Evolutionary conservation across 345 rosid species (phyloP), one percentile per base, ranked within the genome.

Genomic region (Dimocarpus longan): DNA sequence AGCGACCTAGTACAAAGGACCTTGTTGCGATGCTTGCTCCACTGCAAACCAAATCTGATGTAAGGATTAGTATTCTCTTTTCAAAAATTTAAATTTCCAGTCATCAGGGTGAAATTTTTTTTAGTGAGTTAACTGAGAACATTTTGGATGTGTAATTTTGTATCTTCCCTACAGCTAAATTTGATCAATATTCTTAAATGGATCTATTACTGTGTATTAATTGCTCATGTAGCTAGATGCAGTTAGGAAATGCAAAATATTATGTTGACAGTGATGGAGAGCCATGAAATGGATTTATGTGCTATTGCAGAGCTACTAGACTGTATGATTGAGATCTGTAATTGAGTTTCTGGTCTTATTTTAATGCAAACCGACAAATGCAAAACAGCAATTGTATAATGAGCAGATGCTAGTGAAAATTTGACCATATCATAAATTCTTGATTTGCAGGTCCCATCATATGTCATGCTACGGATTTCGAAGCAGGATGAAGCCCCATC

Each of bases 1-100:
- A 97, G 84, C 89, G 99, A 76, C 99, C 99, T 11, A 88, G 84
- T 66, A 90, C 92, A 6, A 93, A 89, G 85, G 95, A 94, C 75
- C 90, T 94, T 60, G 95, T 88, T 69, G 81, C 91, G 3, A 92
- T 85, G 13, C 97, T 97, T 82, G 84, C 93, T 75, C 91, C 93
- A 2, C 78, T 94, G 86, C 96, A 89, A 81, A 90, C 89, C 71
- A 93, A 89, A 89, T 76, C 93, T 83, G 97, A 94, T 65, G 99
- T 97, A 86, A 90, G 92, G 44, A 77, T 68, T 75, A 65, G 75
- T 62, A 22, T 65, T 26, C 26, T 46, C 10, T 66, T 75, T 44
- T 39, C 8, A 54, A 18, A 50, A 48, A 26, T 65, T 67, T 57
- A 64, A n/a, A 22, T 75, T 74, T 44, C 44, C 43, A 26, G 28